These are phyloP conservation scores for Hanseniaspora singularis DNA, from an alignment of 805 yeast species.

Conservation along the genomic window DNA sequence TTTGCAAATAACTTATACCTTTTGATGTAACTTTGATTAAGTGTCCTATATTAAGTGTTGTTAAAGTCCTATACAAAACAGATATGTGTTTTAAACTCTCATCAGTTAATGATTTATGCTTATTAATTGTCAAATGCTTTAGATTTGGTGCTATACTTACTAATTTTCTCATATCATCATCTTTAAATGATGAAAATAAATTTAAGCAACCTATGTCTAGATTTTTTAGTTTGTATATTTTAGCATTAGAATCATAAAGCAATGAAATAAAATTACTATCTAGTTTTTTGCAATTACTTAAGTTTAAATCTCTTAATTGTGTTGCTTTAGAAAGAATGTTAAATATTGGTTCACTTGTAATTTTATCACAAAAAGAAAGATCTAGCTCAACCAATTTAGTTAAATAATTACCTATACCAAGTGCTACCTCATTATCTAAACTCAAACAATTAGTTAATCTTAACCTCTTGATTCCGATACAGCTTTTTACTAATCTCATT, in stretches of 20 bases:
- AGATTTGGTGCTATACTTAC: constrained; percentile 6
- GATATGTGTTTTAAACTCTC: neutral
- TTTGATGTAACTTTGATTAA: neutral
- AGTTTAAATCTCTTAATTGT: constrained; percentile 8
- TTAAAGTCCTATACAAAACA: neutral
- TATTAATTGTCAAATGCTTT: constrained; percentile 4
- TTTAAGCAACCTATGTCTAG: constrained; percentile 4
- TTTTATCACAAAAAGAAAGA: constrained; percentile 3
- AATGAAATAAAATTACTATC: neutral
- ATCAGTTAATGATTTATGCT: constrained; percentile 4
- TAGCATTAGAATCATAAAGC: neutral
- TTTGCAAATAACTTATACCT: neutral
- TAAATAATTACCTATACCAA: neutral
- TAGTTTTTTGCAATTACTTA: constrained; percentile 12
- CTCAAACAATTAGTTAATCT: neutral
- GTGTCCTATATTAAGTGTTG: constrained; percentile 12
- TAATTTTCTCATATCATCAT: neutral
- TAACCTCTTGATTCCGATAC: constrained; percentile 8
- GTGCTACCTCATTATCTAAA: neutral
- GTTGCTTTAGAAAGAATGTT: neutral
- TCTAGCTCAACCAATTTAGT: constrained; percentile 12
- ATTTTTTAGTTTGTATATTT: constrained; percentile 3
- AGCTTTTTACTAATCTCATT: neutral
- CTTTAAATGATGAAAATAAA: constrained; percentile 2
- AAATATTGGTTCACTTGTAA: constrained; percentile 5